phyloP scores from a whole-genome alignment of 768 basidiomycete genomes.

The Pholiota conissans region DNA sequence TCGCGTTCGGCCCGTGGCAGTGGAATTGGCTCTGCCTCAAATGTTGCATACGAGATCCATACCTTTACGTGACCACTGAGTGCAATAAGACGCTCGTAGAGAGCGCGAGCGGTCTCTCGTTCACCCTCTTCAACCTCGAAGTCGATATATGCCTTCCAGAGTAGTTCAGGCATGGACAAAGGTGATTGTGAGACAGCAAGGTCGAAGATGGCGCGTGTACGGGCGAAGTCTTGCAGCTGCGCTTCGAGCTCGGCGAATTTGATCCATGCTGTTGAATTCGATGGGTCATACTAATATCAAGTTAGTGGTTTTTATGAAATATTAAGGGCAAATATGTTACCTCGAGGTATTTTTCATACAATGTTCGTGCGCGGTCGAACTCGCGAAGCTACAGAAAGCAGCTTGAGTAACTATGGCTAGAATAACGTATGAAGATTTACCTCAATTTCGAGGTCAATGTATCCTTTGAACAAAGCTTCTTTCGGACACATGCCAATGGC shows the following conservation, averaged over 20 bases:
- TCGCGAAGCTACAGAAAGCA: conserved; percentile 68
- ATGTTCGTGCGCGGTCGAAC: conserved; percentile 87
- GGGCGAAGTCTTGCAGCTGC: conserved; percentile 81
- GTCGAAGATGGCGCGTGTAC: conserved; percentile 93
- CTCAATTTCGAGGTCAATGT: conserved; percentile 92
- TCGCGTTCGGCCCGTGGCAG: conserved; percentile 63
- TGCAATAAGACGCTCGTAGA: conserved; percentile 87
- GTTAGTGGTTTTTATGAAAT: conserved; percentile 45
- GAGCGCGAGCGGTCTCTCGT: conserved; percentile 73
- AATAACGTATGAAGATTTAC: conserved; percentile 42
- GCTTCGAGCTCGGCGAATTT: conserved; percentile 92
- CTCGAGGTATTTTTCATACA: conserved; percentile 95
- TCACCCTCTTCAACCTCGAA: conserved; percentile 96
- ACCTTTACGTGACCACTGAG: conserved; percentile 95
- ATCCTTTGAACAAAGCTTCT: conserved; percentile 92
- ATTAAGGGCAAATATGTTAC: conserved; percentile 66
- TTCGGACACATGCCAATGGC: conserved; percentile 97
- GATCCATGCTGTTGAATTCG: conserved; percentile 94
- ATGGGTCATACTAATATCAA: conserved; percentile 77
- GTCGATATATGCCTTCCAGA: conserved; percentile 96
- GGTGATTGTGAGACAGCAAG: conserved; percentile 81
- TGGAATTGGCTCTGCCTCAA: conserved; percentile 81
- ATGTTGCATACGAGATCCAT: conserved; percentile 94
- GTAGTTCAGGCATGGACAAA: conserved; percentile 91
- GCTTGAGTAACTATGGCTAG: neutral